Evolutionary conservation across 768 basidiomycete species (phyloP).

Genomic region (Lyophyllum semitale): DNA sequence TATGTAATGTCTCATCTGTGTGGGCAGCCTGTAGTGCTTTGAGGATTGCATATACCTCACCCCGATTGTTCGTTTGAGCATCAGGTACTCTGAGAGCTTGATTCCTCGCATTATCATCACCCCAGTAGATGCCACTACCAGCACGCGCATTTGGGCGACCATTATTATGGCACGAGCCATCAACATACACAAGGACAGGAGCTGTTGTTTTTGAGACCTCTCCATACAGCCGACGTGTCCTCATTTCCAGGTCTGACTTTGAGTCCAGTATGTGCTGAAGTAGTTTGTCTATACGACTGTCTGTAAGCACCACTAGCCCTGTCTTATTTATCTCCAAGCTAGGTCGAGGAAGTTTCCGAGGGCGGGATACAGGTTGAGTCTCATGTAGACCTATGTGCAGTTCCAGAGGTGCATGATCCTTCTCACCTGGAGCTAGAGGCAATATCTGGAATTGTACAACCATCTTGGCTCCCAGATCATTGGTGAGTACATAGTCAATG

Average conservation of each 20-base stretch:
- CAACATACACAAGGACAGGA: background rate
- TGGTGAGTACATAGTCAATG: constrained; percentile 1
- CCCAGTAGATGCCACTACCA: constrained; percentile 7
- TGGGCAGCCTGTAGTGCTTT: background rate
- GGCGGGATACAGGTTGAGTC: no score
- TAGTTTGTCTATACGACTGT: background rate
- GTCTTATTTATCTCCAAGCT: background rate
- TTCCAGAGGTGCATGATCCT: background rate
- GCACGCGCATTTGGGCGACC: background rate
- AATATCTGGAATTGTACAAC: background rate
- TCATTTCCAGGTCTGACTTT: background rate
- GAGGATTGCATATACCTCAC: constrained; percentile 16
- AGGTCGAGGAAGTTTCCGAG: background rate
- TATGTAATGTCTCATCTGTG: background rate
- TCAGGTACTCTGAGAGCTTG: background rate
- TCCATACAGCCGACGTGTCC: background rate
- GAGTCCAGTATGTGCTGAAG: background rate
- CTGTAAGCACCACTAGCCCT: background rate
- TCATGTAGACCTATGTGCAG: background rate
- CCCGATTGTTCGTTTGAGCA: constrained; percentile 15
- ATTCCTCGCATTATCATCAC: background rate
- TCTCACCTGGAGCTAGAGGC: background rate
- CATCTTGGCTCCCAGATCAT: background rate
- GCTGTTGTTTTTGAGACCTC: background rate
- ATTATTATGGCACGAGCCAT: constrained; percentile 7